Evolutionary conservation across 2,329 filamentous ascomycete genomes (phyloP), one percentile per base, ranked within the genome.

Genomic region (Pseudohalonectria lignicola): DNA sequence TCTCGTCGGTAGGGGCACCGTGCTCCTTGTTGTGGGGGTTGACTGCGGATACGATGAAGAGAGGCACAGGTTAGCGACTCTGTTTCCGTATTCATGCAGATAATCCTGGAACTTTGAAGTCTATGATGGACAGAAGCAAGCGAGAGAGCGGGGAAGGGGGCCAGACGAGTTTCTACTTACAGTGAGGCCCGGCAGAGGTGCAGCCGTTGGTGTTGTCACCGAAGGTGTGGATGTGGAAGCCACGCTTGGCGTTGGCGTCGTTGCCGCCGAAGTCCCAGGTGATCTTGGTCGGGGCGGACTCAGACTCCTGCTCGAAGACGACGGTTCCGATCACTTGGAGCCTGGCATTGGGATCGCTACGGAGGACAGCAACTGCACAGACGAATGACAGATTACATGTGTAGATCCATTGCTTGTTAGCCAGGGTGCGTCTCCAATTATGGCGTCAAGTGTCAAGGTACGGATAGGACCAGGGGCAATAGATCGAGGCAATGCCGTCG

Each of bases 151-250:
- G 19, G 30, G 15, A 10, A 23, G 13, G n/a, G 19, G 25, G 28
- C 19, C 18, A n/a, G n/a, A 20, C 15, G 10, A 18, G 16, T 18
- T 5, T 32, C 10, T 9, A 68, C 85, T 61, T 71, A 94, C 87
- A 98, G 74, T 98, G 92, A 66, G 92, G 90, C 39, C 92, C 92
- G 50, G 92, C 92, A 50, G 85, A 94, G 50, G 90, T 96, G 84
- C 92, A 98, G 64, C 92, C 92, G 70, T 98, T 98, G 75, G 92
- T 96, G 78, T 96, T 96, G 77, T 96, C 92, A 63, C 92, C 92
- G 59, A 94, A 98, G 64, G 92, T 86, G 74, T 98, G 92, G 59
- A 98, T 81, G 76, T 98, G 92, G 76, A 96, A 87, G 66, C 86
- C 92, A 67, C 92, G 90, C 79, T 94, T 78, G 59, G 92, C 88